phyloP scores from a whole-genome alignment of 352 stramenopile species.

The Pythium dissotocum region DNA sequence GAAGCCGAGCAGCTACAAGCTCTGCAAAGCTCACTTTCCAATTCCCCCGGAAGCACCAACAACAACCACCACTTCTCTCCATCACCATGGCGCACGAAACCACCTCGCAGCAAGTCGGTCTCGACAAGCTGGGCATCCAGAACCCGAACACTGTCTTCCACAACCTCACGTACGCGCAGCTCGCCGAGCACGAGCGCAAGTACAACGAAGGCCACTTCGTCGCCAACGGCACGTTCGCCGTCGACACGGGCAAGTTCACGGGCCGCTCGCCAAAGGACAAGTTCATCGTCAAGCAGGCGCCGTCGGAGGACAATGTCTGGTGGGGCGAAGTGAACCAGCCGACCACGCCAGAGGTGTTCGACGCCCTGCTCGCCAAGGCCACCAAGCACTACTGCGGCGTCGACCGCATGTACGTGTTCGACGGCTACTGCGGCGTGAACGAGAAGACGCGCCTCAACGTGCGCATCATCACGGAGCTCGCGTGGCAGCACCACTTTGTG shows the following conservation, averaged over 20 bases:
- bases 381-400: conserved; percentile 50
- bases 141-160: conserved; percentile 45
- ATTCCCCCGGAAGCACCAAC: conserved; percentile 20
- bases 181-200: conserved; percentile 47
- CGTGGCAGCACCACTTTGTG: conserved; percentile 69
- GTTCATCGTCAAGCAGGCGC: conserved; percentile 58
- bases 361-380: conserved; percentile 45
- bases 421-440: conserved; percentile 64
- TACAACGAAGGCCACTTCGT: conserved; percentile 56
- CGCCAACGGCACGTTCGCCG: conserved; percentile 62
- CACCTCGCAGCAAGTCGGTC: conserved; percentile 45
- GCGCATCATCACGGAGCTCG: conserved; percentile 57
- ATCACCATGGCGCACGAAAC: conserved; percentile 66
- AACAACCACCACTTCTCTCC: conserved; percentile 1
- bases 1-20: neutral
- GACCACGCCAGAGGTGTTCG: conserved; percentile 53
- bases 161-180: conserved; percentile 54
- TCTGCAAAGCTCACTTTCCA: conserved; percentile 32
- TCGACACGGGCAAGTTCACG: conserved; percentile 69
- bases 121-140: conserved; percentile 45
- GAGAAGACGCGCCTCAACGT: conserved; percentile 59
- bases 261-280: conserved; percentile 63
- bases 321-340: conserved; percentile 63
- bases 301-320: conserved; percentile 49
- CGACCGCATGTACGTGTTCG: conserved; percentile 65